Base-by-base conservation (phyloP, 2,329 filamentous ascomycete species). In the Diaporthe sp. region DNA sequence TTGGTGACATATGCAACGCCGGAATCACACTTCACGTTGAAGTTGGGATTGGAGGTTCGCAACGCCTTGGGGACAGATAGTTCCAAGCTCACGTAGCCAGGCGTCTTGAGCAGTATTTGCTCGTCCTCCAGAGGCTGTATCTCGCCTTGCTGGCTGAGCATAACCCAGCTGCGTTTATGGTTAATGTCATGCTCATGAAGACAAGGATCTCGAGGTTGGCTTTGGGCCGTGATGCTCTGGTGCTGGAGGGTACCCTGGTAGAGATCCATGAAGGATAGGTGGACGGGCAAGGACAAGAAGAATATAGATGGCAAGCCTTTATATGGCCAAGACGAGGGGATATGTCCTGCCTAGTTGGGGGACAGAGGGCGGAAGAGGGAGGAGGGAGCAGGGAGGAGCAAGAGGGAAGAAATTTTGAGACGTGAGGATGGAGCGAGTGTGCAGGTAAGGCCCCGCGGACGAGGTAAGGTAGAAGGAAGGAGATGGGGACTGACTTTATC, bases 41-140 rank as follows among this genome's bases (percentile, higher is more conserved):
- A 92, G 1, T 91, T 88, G 77, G 92, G 87, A 78, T 57, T 74
- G 46, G 90, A 88, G 51, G 90, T 91, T 37, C 91, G 87, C 76
- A 93, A 90, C 72, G 92, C 90, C 79, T 92, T 91, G 13, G 93
- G 91, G 31, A 93, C 92, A 76, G 94, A 92, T 76, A 98, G 85
- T 72, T 93, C 92, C 77, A 98, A 89, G 78, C 90, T 92, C 80
- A 96, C 95, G 78, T 96, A 92, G 70, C 93, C 92, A 74, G 94
- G 93, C 61, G 95, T 95, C 79, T 92, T 94, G 85, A 94, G 94
- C 76, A 97, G 90, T 77, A 95, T 92, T 79, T 92, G 92, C 87
- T 98, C 96, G 82, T 94, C 92, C 60, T 94, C 94, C 62, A 98
- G 91, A 81, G 94, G 94, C 82, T 97, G 93, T 85, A 98, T 97